phyloP scores from a whole-genome alignment of 176 grass and related monocot species.

The Aegilops tauschii region DNA sequence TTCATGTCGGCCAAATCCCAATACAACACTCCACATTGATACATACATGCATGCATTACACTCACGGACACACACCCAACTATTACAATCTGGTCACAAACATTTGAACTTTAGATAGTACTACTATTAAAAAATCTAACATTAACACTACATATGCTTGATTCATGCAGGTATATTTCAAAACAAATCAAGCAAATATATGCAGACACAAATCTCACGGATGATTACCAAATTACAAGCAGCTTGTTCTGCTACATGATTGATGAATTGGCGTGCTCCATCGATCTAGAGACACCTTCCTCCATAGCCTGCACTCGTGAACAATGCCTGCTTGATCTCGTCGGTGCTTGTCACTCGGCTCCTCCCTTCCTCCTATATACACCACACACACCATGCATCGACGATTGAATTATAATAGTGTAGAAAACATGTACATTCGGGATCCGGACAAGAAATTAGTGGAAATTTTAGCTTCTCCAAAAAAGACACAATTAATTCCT shows the following conservation, averaged over 20 bases:
- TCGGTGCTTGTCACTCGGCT: conserved; percentile 49
- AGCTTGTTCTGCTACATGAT: neutral
- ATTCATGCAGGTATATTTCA: neutral
- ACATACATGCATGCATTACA: neutral
- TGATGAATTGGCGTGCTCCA: neutral
- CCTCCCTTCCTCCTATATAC: conserved; percentile 49
- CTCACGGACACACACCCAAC: neutral
- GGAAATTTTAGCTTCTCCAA: neutral
- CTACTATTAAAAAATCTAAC: neutral
- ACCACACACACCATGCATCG: conserved; percentile 4
- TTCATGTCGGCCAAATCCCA: conserved; percentile 19
- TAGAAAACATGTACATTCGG: neutral
- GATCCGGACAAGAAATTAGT: neutral
- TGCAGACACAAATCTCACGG: neutral
- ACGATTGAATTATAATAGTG: neutral
- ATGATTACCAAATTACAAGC: neutral
- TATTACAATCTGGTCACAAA: conserved; percentile 11
- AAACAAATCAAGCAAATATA: neutral
- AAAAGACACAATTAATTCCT: neutral
- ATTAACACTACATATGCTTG: neutral
- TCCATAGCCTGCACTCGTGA: conserved; percentile 74
- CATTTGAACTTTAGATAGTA: conserved; percentile 2
- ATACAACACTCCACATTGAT: neutral
- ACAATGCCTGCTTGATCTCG: conserved; percentile 83
- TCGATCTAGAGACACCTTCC: conserved; percentile 51